Conservation (phyloP, 352 stramenopile genomes). For the Globisporangium apiculatum region DNA sequence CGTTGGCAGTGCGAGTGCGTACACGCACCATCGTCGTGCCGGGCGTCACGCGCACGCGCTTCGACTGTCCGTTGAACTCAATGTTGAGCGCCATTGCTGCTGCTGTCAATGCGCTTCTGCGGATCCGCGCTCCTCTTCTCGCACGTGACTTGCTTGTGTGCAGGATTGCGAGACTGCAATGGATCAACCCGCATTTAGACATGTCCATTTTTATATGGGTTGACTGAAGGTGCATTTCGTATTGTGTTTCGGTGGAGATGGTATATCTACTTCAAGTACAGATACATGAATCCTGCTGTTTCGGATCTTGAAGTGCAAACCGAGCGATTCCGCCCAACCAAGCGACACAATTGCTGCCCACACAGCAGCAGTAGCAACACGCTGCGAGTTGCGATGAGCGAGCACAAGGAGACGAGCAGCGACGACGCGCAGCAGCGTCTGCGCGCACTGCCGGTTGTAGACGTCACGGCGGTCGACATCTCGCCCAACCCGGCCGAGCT, state of each 20-base stretch:
- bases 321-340: neutral
- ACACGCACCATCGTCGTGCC: slow-evolving; percentile 62
- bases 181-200: neutral
- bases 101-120: neutral
- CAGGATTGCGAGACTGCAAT: too few species aligned
- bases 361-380: slow-evolving; percentile 1
- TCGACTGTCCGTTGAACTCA: slow-evolving; percentile 58
- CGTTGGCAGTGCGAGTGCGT: neutral
- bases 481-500: slow-evolving; percentile 77
- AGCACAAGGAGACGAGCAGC: slow-evolving; percentile 38
- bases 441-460: slow-evolving; percentile 38
- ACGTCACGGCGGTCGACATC: slow-evolving; percentile 72
- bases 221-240: neutral
- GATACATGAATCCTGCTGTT: neutral
- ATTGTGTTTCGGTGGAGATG: neutral
- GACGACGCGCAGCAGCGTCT: slow-evolving; percentile 39
- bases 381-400: slow-evolving; percentile 36
- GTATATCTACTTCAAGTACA: neutral
- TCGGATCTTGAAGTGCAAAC: neutral
- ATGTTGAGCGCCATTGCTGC: slow-evolving; percentile 65
- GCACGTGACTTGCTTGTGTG: too few species aligned
- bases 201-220: neutral
- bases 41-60: slow-evolving; percentile 70
- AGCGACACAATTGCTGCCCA: neutral
- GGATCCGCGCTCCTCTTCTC: too few species aligned